Base-by-base conservation (phyloP, 305 asterid species). In the Stenogyne calaminthoides region DNA sequence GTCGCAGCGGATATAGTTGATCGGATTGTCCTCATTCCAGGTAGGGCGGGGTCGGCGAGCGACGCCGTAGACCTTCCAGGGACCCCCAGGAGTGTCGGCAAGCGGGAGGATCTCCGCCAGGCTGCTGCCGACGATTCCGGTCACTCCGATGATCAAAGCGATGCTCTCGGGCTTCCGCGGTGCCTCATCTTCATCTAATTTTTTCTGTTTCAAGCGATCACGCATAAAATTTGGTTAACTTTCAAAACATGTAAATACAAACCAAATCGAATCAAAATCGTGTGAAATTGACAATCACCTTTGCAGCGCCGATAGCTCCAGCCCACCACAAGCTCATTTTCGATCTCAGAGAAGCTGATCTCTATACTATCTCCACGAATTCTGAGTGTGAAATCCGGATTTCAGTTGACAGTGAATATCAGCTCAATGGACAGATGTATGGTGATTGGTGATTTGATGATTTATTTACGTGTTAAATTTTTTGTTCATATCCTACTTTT, bases 271-370 rank as follows among this genome's bases (percentile, higher is more conserved):
- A 40, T 9, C 19, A 5, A 19, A 47, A 60, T 37, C 14, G 40
- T 9, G 64, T 25, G n/a, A 0, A 14, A 59, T n/a, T 6, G 12
- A 46, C 10, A 62, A 0, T 27, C 11, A 85, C 89, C 89, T 80
- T 82, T n/a, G 94, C 96, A 78, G 94, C 96, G 57, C 96, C 96
- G 60, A 90, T 87, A 54, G 96, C 96, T 81, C 96, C 96, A 55
- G 98, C 92, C 96, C 96, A 92, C 96, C 96, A 88, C 96, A 93
- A 92, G 85, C 96, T 90, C 98, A 92, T 92, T 36, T 63, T 70
- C 66, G 47, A 18, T 16, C 15, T 16, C 3, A 16, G 9, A 47
- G 51, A 59, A 29, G 6, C 10, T 6, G 47, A 32, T 66, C 44
- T 36, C 4, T 37, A 32, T n/a, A 1, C n/a, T 59, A 27, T 57